phyloP scores from a whole-genome alignment of 139 green algal species.

The Chlorella vulgaris region DNA sequence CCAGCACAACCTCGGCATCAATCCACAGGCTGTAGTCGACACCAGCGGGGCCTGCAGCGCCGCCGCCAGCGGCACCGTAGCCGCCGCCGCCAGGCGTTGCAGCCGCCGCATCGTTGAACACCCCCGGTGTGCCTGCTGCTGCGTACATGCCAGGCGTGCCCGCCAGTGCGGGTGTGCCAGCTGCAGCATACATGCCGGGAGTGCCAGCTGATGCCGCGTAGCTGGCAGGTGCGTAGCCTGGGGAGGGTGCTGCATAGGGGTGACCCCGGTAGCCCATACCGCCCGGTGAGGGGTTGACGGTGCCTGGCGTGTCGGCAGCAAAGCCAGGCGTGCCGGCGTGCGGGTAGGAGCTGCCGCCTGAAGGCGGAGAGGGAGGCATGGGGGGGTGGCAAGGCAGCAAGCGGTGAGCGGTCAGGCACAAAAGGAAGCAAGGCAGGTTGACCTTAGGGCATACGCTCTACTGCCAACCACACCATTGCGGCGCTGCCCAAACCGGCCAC shows the following conservation, averaged over 20 bases:
- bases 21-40: conserved; percentile 30
- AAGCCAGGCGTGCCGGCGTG: conserved; percentile 31
- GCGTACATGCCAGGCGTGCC: conserved; percentile 29
- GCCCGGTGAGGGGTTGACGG: conserved; percentile 23
- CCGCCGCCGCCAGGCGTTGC: conserved; percentile 14
- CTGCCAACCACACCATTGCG: no score
- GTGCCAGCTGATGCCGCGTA: neutral
- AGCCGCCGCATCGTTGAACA: conserved; percentile 1
- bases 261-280: conserved; percentile 12
- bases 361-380: neutral
- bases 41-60: neutral
- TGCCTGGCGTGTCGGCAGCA: conserved; percentile 29
- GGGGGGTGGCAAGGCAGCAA: neutral
- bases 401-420: neutral
- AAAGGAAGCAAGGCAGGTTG: no score
- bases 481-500: no score
- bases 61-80: no score
- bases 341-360: conserved; percentile 22
- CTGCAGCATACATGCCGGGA: conserved; percentile 12
- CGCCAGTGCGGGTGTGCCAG: neutral
- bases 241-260: conserved; percentile 1
- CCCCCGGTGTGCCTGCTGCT: neutral
- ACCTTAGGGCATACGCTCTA: no score
- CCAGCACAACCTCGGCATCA: conserved; percentile 33
- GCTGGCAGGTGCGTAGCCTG: conserved; percentile 17